A percentile compares a stretch with the other conserved stretches of the same genome.
Conservation (phyloP, 805 yeast genomes). For the Sugiyamaella americana region DNA sequence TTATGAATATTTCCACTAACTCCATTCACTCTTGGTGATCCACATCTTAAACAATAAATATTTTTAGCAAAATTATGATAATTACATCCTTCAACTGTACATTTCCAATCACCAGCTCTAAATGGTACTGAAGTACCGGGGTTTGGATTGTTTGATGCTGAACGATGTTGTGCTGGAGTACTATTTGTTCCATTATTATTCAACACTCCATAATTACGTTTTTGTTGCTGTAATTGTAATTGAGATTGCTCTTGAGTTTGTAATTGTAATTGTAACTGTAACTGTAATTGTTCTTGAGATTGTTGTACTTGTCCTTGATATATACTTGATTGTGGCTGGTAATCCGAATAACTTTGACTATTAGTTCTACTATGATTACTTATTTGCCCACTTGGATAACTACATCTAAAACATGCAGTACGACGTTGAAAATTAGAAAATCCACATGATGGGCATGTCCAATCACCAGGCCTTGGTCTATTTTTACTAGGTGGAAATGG, state of each 20-base stretch:
- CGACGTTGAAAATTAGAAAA: conserved; percentile 91
- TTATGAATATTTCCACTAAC: conserved; percentile 11
- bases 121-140: conserved; percentile 56
- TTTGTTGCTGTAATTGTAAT: conserved; percentile 15
- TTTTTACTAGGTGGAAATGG: conserved; percentile 83
- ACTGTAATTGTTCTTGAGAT: not conserved
- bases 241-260: conserved; percentile 17
- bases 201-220: not conserved
- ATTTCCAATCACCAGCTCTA: conserved; percentile 96
- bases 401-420: conserved; percentile 89
- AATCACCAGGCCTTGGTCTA: conserved; percentile 92
- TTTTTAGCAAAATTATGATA: conserved; percentile 94
- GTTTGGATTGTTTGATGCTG: not conserved
- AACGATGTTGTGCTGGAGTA: not conserved
- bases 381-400: conserved; percentile 56
- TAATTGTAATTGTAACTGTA: conserved; percentile 62
- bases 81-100: conserved; percentile 67
- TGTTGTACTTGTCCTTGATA: not conserved
- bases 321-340: no score
- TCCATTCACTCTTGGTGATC: conserved; percentile 50
- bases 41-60: conserved; percentile 80
- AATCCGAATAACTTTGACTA: not conserved
- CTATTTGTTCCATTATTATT: conserved; percentile 26
- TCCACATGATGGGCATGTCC: conserved; percentile 97
- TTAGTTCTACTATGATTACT: not conserved